phyloP scores from a whole-genome alignment of 192 early-diverging fungal species.

The Spizellomyces punctatus region DNA sequence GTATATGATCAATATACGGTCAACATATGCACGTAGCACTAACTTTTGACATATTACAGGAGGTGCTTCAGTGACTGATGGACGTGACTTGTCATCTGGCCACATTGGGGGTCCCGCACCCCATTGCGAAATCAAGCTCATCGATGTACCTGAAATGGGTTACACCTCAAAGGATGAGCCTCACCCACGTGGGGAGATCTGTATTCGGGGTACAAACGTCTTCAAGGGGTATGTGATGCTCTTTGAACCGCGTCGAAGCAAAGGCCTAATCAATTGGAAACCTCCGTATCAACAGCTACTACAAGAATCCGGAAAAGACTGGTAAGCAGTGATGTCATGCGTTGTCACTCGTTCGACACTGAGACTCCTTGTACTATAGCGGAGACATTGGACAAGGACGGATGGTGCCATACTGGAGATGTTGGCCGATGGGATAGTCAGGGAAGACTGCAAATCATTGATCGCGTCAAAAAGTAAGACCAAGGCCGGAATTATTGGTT shows the following conservation, averaged over 20 bases:
- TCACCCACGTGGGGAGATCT: constrained; percentile 91
- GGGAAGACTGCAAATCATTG: constrained; percentile 53
- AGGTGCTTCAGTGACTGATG: constrained; percentile 67
- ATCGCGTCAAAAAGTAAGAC: constrained; percentile 48
- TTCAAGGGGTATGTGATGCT: constrained; percentile 68
- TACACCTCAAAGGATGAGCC: constrained; percentile 85
- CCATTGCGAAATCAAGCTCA: constrained; percentile 76
- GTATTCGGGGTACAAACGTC: constrained; percentile 62
- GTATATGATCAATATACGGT: neutral
- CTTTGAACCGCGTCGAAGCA: too few relatives aligned
- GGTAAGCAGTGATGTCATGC: neutral
- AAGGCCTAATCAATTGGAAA: too few relatives aligned
- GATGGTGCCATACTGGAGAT: constrained; percentile 58
- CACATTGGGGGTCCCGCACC: constrained; percentile 53
- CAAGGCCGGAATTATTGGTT: neutral
- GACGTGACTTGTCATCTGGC: constrained; percentile 25
- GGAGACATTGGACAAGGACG: constrained; percentile 38
- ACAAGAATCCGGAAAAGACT: constrained; percentile 51
- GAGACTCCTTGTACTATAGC: too few relatives aligned
- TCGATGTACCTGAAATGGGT: constrained; percentile 87
- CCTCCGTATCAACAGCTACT: constrained; percentile 49
- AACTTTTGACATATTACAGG: constrained; percentile 23
- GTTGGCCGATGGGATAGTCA: constrained; percentile 48
- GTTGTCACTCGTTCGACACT: too few relatives aligned
- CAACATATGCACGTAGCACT: too few relatives aligned